Percentiles rank a stretch among this genome's conserved stretches.
These are phyloP conservation scores for Ambispora gerdemannii DNA, from an alignment of 192 early-diverging fungal species.

Conservation along the genomic window DNA sequence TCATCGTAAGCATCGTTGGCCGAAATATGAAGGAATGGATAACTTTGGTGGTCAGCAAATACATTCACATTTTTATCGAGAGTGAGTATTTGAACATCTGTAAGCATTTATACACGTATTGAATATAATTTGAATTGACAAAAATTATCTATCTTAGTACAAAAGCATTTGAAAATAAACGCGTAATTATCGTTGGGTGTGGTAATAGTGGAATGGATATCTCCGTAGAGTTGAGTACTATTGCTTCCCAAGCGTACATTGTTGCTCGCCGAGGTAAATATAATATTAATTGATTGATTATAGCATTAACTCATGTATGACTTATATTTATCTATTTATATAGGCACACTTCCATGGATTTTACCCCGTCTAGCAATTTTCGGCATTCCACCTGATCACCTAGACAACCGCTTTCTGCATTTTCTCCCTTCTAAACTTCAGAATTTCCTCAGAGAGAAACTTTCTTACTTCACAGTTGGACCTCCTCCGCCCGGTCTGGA, in stretches of 20 bases:
- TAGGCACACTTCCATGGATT: conserved; percentile 44
- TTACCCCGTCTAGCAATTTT: conserved; percentile 41
- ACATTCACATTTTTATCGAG: conserved; percentile 58
- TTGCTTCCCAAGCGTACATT: conserved; percentile 52
- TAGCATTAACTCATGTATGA: not conserved
- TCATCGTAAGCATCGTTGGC: conserved; percentile 53
- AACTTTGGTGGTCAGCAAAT: conserved; percentile 50
- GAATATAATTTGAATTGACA: not conserved
- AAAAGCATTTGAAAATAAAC: conserved; percentile 50
- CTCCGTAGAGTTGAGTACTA: conserved; percentile 51
- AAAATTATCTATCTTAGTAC: not conserved
- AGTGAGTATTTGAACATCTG: conserved; percentile 34
- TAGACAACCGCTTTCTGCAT: conserved; percentile 36
- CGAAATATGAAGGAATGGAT: conserved; percentile 53
- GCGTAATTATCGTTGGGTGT: conserved; percentile 54
- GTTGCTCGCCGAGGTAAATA: conserved; percentile 33
- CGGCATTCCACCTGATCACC: conserved; percentile 48
- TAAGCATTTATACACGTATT: conserved; percentile 19
- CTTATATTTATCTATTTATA: not conserved
- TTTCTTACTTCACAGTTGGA: not conserved
- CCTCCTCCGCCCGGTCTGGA: conserved; percentile 42
- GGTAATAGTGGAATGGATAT: conserved; percentile 60
- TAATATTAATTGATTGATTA: not conserved
- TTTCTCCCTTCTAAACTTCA: conserved; percentile 40
- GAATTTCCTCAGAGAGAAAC: conserved; percentile 26